Percentiles rank a stretch among this genome's conserved stretches.
Evolutionary conservation across 2,329 filamentous ascomycete species (phyloP).

Genomic region (Rugonectria rugulosa): DNA sequence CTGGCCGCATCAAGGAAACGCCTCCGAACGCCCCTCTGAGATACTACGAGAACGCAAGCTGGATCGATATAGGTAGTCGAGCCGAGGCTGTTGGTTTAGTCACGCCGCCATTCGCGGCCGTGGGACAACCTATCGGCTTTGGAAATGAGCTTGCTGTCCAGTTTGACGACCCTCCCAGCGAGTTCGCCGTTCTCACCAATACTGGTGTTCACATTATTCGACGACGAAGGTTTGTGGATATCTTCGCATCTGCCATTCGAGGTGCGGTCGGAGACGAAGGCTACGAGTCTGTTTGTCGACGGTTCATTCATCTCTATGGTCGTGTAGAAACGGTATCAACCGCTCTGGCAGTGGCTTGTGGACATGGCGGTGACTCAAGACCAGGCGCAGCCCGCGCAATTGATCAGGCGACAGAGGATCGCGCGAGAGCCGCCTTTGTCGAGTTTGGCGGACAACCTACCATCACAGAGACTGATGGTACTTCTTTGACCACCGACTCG

Average conservation of each 20-base stretch:
- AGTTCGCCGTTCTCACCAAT: constrained; percentile 92
- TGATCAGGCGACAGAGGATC: constrained; percentile 86
- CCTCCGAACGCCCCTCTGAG: constrained; percentile 59
- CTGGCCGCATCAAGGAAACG: constrained; percentile 78
- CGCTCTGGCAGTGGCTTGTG: constrained; percentile 92
- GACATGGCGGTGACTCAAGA: constrained; percentile 80
- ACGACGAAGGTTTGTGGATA: constrained; percentile 84
- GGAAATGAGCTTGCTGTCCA: constrained; percentile 97
- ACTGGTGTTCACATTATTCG: constrained; percentile 88
- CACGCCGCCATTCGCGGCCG: constrained; percentile 75
- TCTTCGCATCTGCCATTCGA: constrained; percentile 84
- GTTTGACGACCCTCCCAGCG: constrained; percentile 81
- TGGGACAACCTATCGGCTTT: constrained; percentile 76
- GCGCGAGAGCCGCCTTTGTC: constrained; percentile 86
- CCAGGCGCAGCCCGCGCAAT: constrained; percentile 78
- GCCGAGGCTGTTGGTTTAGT: constrained; percentile 82
- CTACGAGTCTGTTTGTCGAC: constrained; percentile 80
- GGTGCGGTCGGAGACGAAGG: constrained; percentile 79
- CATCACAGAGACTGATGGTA: constrained; percentile 78
- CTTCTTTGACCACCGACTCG: constrained; percentile 76
- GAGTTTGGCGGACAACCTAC: constrained; percentile 90
- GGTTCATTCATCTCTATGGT: constrained; percentile 86
- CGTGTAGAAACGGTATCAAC: constrained; percentile 89
- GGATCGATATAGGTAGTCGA: constrained; percentile 75
- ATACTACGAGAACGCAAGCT: constrained; percentile 82